Evolutionary conservation across 768 basidiomycete genomes (phyloP).

Genomic region (Boletus coccyginus): DNA sequence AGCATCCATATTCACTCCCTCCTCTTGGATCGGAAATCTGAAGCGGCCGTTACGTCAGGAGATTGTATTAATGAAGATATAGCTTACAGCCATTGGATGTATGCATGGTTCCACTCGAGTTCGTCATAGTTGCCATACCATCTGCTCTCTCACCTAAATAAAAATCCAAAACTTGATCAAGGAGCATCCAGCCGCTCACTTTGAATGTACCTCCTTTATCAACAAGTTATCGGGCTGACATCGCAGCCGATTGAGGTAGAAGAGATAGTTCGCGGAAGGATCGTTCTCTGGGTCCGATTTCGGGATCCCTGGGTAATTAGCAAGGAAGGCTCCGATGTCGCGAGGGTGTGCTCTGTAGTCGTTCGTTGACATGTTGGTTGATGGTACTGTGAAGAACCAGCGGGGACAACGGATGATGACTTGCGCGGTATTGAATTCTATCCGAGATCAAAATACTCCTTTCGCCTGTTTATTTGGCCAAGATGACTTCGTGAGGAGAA

Average conservation of each 20-base stretch:
- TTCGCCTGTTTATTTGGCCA: background rate
- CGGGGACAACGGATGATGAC: constrained; percentile 12
- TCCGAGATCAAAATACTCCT: background rate
- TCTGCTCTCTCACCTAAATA: constrained; percentile 34
- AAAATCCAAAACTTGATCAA: background rate
- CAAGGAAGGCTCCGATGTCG: constrained; percentile 28
- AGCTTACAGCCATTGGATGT: constrained; percentile 77
- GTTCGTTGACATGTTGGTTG: constrained; percentile 15
- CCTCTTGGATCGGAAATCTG: constrained; percentile 73
- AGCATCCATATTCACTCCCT: constrained; percentile 67
- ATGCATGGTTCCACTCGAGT: constrained; percentile 69
- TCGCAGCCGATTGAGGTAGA: constrained; percentile 55
- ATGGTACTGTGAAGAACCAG: constrained; percentile 1
- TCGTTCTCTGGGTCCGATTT: constrained; percentile 5
- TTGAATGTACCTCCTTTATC: constrained; percentile 61
- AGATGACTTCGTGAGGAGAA: background rate
- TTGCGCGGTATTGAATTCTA: background rate
- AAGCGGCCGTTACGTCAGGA: background rate
- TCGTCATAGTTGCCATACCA: constrained; percentile 62
- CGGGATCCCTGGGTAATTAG: constrained; percentile 18
- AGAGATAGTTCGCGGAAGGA: constrained; percentile 48
- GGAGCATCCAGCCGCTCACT: constrained; percentile 35
- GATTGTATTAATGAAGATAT: background rate
- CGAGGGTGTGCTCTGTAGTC: constrained; percentile 8
- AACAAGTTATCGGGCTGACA: constrained; percentile 60